Percentiles rank a stretch among this genome's conserved stretches.
Evolutionary conservation across 768 basidiomycete genomes (phyloP).

Genomic region (Mycena haematopus): DNA sequence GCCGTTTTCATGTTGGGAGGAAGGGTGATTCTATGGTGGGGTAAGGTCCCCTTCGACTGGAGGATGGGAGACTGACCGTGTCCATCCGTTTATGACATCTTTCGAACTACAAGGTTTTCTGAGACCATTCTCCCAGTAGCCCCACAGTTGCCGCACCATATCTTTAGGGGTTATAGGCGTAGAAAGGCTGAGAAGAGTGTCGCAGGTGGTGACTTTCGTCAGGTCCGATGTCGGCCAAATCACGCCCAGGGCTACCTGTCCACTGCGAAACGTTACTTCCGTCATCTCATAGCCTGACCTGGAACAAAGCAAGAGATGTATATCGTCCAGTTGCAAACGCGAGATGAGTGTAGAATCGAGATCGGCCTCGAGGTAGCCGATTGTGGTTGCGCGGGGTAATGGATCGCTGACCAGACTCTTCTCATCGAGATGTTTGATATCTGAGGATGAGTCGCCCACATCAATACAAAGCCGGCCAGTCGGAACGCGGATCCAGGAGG

Average conservation of each 20-base stretch:
- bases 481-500: slow-evolving; percentile 7
- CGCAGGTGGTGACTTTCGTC: background rate
- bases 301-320: slow-evolving; percentile 4
- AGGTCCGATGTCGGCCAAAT: slow-evolving; percentile 9
- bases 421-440: slow-evolving; percentile 6
- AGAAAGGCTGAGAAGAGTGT: background rate
- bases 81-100: slow-evolving; percentile 1
- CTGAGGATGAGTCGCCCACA: slow-evolving; percentile 2
- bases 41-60: background rate
- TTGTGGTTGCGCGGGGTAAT: background rate
- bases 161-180: background rate
- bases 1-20: background rate
- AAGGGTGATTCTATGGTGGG: background rate
- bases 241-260: background rate
- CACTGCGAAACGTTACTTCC: slow-evolving; percentile 9
- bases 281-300: background rate
- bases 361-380: background rate
- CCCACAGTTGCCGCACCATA: slow-evolving; percentile 1
- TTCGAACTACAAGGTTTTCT: background rate
- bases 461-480: slow-evolving; percentile 16
- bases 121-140: background rate
- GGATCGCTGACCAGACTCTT: slow-evolving; percentile 5
- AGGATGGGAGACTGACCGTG: background rate
- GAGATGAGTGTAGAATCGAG: background rate
- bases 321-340: background rate